Conservation (phyloP, 1,284 basidiomycete genomes). For the Boletus smithii region DNA sequence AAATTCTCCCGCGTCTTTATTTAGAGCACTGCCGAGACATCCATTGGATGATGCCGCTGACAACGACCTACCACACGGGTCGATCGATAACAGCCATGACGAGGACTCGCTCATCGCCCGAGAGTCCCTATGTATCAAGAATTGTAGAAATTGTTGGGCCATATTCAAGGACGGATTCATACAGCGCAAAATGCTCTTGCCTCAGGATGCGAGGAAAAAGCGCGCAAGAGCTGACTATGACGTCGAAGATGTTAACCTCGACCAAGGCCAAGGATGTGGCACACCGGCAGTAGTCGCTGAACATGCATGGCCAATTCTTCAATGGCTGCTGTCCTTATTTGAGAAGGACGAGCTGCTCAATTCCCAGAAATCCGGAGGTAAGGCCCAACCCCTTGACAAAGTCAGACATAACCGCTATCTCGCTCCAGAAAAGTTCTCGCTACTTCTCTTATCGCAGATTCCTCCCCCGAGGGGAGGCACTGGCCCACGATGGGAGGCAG, state of each 20-base stretch:
- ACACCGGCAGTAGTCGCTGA: slow-evolving; percentile 46
- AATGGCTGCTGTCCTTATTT: slow-evolving; percentile 62
- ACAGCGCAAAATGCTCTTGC: slow-evolving; percentile 33
- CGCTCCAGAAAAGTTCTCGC: slow-evolving; percentile 50
- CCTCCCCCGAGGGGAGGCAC: slow-evolving; percentile 49
- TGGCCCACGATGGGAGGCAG: slow-evolving; percentile 55
- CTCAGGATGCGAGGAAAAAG: slow-evolving; percentile 35
- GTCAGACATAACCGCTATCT: slow-evolving; percentile 11
- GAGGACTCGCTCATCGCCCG: slow-evolving; percentile 56
- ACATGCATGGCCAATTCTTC: slow-evolving; percentile 61
- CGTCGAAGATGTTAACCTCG: slow-evolving; percentile 26
- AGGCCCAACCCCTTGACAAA: not conserved
- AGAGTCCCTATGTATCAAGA: slow-evolving; percentile 49
- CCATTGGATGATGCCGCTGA: slow-evolving; percentile 15
- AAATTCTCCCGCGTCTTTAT: slow-evolving; percentile 52
- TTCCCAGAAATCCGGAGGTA: slow-evolving; percentile 31
- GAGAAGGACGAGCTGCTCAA: slow-evolving; percentile 54
- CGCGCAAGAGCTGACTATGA: slow-evolving; percentile 24
- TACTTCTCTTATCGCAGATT: slow-evolving; percentile 62
- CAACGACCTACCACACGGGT: slow-evolving; percentile 10
- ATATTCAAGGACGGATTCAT: slow-evolving; percentile 56
- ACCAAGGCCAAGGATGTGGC: slow-evolving; percentile 25
- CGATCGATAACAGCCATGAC: slow-evolving; percentile 34
- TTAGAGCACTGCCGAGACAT: slow-evolving; percentile 55
- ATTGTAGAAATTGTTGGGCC: slow-evolving; percentile 58